Base-by-base conservation (phyloP, 495 filamentous ascomycete species). In the Aspergillus funiculosus region DNA sequence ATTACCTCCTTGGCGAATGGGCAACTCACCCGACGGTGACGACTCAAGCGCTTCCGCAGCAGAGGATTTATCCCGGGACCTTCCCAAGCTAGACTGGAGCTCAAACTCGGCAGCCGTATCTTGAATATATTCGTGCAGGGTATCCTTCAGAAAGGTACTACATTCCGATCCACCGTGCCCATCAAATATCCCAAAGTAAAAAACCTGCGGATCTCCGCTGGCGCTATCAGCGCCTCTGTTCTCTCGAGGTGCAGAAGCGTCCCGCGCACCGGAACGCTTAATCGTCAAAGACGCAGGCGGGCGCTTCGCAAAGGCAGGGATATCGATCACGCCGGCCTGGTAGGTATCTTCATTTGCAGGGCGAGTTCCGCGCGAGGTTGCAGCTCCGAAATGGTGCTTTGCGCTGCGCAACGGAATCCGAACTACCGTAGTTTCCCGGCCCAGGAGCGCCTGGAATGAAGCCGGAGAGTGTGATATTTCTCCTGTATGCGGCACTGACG, bases 171-270 rank as follows among this genome's bases (percentile, higher is more conserved):
- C 92, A 15, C 92, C 92, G 71, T 98, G 92, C 15, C 92, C 92
- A 68, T 98, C 92, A 57, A 97, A 98, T 0, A 97, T 82, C 2
- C 78, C 88, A 66, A 94, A 98, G 62, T 97, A 98, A 64, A 98
- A 98, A 5, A 96, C 85, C 58, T 95, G 89, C 6, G 89, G 89
- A 61, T 95, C 89, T 6, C 89, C 89, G 52, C 79, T 85, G 3
- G 85, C 78, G 36, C 80, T 83, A 43, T 86, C 81, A 13, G 87
- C 86, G 8, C 73, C 78, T 5, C 63, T 60, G 66, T 67, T 67
- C 46, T 70, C 68, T 7, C 63, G 61, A 14, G 66, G 56, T 3
- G 64, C 46, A 32, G 63, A 48, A 2, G 45, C 19, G 24, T 24
- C 39, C 26, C 20, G 22, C 15, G 35, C 48, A 4, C 44, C 52